Evolutionary conservation across 441 rosid species (phyloP).

Genomic region (Melastoma candidum): DNA sequence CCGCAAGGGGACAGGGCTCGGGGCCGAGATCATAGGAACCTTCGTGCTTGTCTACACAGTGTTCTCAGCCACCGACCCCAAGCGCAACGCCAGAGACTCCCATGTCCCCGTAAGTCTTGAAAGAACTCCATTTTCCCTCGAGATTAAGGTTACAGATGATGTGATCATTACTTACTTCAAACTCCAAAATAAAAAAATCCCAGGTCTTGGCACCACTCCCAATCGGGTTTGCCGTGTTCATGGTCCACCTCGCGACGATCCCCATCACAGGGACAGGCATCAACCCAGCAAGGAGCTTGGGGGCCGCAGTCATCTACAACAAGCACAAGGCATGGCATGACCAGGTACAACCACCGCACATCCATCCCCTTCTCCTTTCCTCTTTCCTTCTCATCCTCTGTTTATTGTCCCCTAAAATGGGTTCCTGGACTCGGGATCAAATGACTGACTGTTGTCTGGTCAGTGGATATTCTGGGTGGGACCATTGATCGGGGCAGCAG

Average conservation of each 20-base stretch:
- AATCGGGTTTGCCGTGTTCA: conserved; percentile 28
- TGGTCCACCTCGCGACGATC: conserved; percentile 34
- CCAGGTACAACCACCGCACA: conserved; percentile 28
- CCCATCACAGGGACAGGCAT: conserved; percentile 30
- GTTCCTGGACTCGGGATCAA: no score
- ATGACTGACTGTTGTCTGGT: no score
- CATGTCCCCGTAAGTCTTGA: conserved; percentile 46
- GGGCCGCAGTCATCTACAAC: conserved; percentile 31
- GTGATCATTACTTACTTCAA: no score
- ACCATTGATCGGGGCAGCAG: conserved; percentile 55
- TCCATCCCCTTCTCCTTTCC: neutral
- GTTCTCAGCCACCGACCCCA: conserved; percentile 70
- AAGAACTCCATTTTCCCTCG: neutral
- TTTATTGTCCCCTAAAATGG: no score
- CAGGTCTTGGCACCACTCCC: conserved; percentile 27
- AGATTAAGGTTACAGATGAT: neutral
- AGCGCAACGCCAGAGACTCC: conserved; percentile 57
- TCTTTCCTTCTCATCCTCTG: no score
- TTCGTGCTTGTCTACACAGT: conserved; percentile 65
- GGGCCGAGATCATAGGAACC: conserved; percentile 64
- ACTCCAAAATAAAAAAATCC: no score
- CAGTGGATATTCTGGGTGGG: conserved; percentile 84
- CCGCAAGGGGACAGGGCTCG: conserved; percentile 53
- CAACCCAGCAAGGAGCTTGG: conserved; percentile 35
- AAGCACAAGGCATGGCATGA: conserved; percentile 36